A percentile compares a stretch with the other conserved stretches of the same genome.
Conservation (phyloP, 208 protist species). For the Trypanosoma platydactyli region DNA sequence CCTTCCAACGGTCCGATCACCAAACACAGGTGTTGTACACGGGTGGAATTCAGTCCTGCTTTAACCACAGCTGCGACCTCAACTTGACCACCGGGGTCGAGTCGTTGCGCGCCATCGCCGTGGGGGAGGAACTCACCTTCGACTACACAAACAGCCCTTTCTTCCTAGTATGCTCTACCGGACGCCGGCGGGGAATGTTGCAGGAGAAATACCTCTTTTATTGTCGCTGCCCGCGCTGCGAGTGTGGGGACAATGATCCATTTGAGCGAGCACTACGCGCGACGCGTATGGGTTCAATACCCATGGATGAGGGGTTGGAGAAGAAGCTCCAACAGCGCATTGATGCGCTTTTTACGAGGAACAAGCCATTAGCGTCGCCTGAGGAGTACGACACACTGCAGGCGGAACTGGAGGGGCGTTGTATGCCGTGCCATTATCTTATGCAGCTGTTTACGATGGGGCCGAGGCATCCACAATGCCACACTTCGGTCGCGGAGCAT, state of each 20-base stretch:
- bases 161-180: background rate
- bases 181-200: background rate
- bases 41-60: background rate
- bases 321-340: background rate
- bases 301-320: no score
- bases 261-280: background rate
- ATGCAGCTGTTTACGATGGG: conserved; percentile 5
- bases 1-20: background rate
- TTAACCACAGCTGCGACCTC: conserved; percentile 6
- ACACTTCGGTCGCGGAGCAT: background rate
- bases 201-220: background rate
- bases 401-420: background rate
- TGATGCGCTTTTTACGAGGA: background rate
- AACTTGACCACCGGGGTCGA: background rate
- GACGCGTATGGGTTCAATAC: background rate
- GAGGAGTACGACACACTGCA: background rate
- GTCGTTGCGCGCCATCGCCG: background rate
- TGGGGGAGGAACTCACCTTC: conserved; percentile 2
- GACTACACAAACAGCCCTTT: background rate
- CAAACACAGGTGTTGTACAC: conserved; percentile 1
- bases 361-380: background rate
- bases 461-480: background rate
- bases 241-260: background rate
- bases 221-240: background rate
- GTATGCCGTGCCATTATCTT: conserved; percentile 9